Evolutionary conservation across 2,329 filamentous ascomycete species (phyloP).

Genomic region (Ceratocystis cubensis): DNA sequence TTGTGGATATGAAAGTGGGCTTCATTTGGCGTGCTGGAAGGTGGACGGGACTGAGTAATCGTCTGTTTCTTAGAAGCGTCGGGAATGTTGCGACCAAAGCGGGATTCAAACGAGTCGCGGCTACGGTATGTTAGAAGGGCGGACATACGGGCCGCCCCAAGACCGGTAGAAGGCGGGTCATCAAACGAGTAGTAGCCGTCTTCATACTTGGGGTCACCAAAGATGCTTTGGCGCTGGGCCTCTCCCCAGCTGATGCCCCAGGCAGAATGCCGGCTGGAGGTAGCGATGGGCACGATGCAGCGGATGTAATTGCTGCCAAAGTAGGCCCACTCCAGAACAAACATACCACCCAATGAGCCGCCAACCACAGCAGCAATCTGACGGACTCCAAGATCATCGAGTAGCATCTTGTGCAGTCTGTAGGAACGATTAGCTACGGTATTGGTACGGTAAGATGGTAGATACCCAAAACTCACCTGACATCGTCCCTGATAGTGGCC

Average conservation of each 20-base stretch:
- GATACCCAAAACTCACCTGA: slow-evolving; percentile 50
- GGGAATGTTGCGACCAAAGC: slow-evolving; percentile 86
- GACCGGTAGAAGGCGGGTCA: slow-evolving; percentile 72
- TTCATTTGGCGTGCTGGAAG: slow-evolving; percentile 50
- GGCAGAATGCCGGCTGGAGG: slow-evolving; percentile 70
- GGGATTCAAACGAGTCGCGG: slow-evolving; percentile 89
- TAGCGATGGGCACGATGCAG: slow-evolving; percentile 70
- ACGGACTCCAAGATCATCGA: slow-evolving; percentile 68
- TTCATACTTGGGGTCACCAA: slow-evolving; percentile 95
- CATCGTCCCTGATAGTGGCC: slow-evolving; percentile 90
- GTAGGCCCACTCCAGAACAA: slow-evolving; percentile 85
- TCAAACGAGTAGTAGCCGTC: slow-evolving; percentile 87
- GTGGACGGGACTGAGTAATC: slow-evolving; percentile 53
- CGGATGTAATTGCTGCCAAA: slow-evolving; percentile 76
- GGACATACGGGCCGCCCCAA: slow-evolving; percentile 92
- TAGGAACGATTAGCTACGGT: slow-evolving; percentile 1
- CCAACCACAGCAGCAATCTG: slow-evolving; percentile 70
- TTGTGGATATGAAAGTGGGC: slow-evolving; percentile 74
- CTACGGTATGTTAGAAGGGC: slow-evolving; percentile 91
- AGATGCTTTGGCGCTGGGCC: slow-evolving; percentile 83
- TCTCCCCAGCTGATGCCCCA: slow-evolving; percentile 90
- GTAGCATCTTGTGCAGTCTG: slow-evolving; percentile 64
- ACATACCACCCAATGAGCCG: slow-evolving; percentile 79
- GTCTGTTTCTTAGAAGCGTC: slow-evolving; percentile 73
- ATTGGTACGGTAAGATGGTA: not conserved